Conservation (phyloP, 805 yeast genomes). For the Saccharomycopsis vini region DNA sequence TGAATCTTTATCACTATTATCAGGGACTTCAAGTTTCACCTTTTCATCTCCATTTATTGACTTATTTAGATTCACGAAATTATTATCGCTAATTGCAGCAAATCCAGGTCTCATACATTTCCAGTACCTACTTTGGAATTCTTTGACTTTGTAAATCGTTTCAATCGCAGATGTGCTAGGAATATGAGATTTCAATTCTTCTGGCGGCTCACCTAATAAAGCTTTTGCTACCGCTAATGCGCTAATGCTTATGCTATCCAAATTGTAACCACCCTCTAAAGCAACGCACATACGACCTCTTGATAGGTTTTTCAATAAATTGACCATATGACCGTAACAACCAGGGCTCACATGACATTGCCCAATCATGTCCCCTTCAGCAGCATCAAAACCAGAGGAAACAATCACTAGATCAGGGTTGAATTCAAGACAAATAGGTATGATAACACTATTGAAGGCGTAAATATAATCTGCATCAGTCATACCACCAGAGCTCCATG, state of each 20-base stretch:
- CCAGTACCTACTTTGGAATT: constrained; percentile 82
- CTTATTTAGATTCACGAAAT: constrained; percentile 4
- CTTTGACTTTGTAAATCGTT: constrained; percentile 72
- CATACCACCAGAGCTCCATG: constrained; percentile 89
- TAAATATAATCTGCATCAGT: constrained; percentile 93
- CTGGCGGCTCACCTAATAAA: constrained; percentile 92
- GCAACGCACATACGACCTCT: constrained; percentile 83
- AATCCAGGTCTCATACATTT: constrained; percentile 67
- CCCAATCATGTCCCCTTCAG: constrained; percentile 95
- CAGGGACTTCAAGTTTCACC: constrained; percentile 26
- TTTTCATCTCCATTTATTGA: background rate
- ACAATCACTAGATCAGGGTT: constrained; percentile 89
- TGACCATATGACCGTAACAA: constrained; percentile 95
- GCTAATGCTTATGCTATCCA: constrained; percentile 82
- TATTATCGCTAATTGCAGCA: constrained; percentile 22
- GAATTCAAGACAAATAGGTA: constrained; percentile 85
- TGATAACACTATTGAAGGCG: constrained; percentile 75
- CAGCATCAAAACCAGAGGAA: constrained; percentile 97
- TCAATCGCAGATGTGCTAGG: constrained; percentile 74
- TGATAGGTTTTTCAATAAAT: constrained; percentile 78
- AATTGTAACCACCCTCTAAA: constrained; percentile 93
- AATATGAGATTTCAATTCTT: constrained; percentile 49
- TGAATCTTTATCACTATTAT: constrained; percentile 29
- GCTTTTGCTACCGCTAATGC: constrained; percentile 91
- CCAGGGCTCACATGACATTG: constrained; percentile 94